Base-by-base conservation (phyloP, 2,329 filamentous ascomycete genomes). In the Hysterium pulicare region DNA sequence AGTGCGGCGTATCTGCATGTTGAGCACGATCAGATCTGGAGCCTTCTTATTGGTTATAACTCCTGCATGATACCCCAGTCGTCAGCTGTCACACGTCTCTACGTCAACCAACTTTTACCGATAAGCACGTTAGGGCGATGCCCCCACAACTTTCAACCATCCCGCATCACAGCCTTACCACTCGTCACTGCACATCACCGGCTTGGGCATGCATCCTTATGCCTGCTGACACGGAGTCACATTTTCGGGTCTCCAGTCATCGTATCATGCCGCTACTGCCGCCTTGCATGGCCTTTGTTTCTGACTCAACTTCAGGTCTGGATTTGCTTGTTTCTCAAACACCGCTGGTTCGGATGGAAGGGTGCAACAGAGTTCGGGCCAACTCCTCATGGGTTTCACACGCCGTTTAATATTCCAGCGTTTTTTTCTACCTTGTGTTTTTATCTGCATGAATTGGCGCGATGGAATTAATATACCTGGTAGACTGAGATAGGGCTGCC, bases 261-360 rank as follows among this genome's bases (percentile, higher is more conserved):
- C 40, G 33, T 35, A 35, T 26, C 45, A 36, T 42, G 10, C 32
- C 34, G 15, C 17, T 51, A 40, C 48, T 51, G 35, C 42, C 42
- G 49, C 47, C 44, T 38, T 34, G 34, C 23, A 21, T 40, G 42
- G 11, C 7, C 37, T 17, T 15, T 30, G 16, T 26, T 16, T 54
- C 50, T 58, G 53, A 59, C 53, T 59, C 55, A 58, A 50, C 40
- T 26, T 49, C 45, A 42, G 52, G 51, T 48, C 47, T 53, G 37
- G 47, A 44, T 50, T 49, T 51, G 50, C 38, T 11, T 44, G 47
- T 39, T 49, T 50, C 48, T 55, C 51, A 39, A 24, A 60, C 61
- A 64, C 60, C 61, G 62, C 62, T 56, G 61, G 62, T 50, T 56
- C 61, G 61, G 56, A 62, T 65, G 57, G 49, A 60, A 43, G 58